phyloP scores from a whole-genome alignment of 2,329 filamentous ascomycete species.

The Diaporthe citriasiana region DNA sequence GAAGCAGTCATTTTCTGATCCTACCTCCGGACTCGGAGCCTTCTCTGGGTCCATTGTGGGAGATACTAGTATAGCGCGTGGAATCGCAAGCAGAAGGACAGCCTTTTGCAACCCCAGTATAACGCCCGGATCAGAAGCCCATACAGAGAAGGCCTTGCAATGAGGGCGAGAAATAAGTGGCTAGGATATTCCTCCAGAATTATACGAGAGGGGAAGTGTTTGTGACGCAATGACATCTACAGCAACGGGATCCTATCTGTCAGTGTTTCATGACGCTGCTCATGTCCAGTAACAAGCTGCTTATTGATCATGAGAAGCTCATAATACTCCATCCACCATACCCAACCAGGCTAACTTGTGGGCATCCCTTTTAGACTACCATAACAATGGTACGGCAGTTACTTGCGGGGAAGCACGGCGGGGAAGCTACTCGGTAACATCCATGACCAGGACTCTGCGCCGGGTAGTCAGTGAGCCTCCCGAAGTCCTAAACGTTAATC shows the following conservation, averaged over 20 bases:
- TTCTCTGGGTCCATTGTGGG: slow-evolving; percentile 30
- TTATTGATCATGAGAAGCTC: neutral
- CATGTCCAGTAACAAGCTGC: neutral
- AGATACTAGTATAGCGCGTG: too few relatives aligned
- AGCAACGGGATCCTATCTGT: too few relatives aligned
- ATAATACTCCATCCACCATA: neutral
- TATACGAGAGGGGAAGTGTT: neutral
- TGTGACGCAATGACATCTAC: slow-evolving; percentile 1
- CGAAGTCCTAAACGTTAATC: neutral
- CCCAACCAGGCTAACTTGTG: neutral
- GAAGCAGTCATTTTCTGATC: slow-evolving; percentile 6
- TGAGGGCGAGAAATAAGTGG: too few relatives aligned
- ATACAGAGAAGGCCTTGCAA: too few relatives aligned
- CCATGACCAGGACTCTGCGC: neutral
- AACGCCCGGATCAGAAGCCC: neutral
- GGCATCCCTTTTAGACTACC: neutral
- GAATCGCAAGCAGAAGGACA: neutral
- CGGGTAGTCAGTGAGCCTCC: too few relatives aligned
- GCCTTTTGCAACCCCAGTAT: neutral
- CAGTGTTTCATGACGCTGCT: slow-evolving; percentile 10
- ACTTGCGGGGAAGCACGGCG: slow-evolving; percentile 3
- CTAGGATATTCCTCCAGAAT: neutral
- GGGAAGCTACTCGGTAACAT: neutral
- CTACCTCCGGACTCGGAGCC: neutral
- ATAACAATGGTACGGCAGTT: neutral